Percentiles rank a stretch among this genome's conserved stretches.
Conservation (phyloP, 257 asterid species). For the Solanum pimpinellifolium region DNA sequence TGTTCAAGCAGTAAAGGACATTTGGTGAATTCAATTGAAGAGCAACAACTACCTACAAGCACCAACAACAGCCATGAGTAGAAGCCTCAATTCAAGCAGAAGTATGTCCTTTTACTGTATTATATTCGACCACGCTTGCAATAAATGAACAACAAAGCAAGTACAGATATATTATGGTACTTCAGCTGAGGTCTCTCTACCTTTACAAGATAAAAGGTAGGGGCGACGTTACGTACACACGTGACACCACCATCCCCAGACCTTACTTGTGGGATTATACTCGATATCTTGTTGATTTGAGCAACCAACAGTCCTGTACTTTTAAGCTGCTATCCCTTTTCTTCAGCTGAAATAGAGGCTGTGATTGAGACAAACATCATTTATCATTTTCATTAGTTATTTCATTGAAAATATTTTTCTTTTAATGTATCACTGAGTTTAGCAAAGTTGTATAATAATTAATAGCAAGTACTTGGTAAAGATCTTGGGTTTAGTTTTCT, state of each 20-base stretch:
- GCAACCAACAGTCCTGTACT: neutral
- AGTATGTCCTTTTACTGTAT: neutral
- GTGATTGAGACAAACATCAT: neutral
- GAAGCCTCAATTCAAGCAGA: neutral
- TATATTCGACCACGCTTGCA: neutral
- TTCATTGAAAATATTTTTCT: neutral
- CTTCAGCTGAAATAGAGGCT: neutral
- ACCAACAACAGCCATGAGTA: neutral
- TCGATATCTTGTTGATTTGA: neutral
- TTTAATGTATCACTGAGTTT: neutral
- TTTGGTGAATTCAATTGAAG: neutral
- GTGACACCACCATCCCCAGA: neutral
- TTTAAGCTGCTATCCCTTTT: neutral
- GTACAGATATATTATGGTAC: neutral
- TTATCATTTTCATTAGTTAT: neutral
- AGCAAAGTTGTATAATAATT: neutral
- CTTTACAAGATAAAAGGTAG: neutral
- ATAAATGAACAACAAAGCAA: neutral
- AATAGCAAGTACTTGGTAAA: neutral
- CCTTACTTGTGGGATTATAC: neutral
- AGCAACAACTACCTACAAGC: neutral
- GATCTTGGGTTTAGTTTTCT: neutral
- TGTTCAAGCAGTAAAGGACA: neutral
- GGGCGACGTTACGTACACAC: neutral
- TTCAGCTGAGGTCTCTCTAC: neutral